Evolutionary conservation across 169 alveolate genomes (phyloP), one percentile per base, ranked within the genome.

Genomic region (Toxoplasma gondii): DNA sequence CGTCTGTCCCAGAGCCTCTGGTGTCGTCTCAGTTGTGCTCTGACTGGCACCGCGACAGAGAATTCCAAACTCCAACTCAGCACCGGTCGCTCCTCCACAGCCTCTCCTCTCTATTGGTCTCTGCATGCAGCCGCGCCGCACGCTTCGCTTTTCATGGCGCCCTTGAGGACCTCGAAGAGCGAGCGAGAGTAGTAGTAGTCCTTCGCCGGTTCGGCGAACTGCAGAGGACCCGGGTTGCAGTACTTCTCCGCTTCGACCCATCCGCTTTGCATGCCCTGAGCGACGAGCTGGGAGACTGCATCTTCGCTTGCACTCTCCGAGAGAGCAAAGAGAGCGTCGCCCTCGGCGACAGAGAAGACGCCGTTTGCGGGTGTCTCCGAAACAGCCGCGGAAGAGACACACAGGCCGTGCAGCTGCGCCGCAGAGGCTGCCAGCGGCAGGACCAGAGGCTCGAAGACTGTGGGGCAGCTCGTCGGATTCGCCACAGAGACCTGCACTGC

Each of bases 151-250:
- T 27, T 34, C 87, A 31, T 27, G 24, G 87, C 87, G 43, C 87
- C 90, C 69, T 82, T 39, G 34, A 36, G 19, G 69, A 67, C 69
- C 38, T 82, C 90, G 34, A 43, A 82, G 90, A 82, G 90, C 10
- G 90, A 34, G 38, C 54, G 90, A 16, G 90, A 82, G 67, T 41
- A 41, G 67, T 44, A 82, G 67, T 24, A 82, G 67, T 82, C 67
- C 67, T 41, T 82, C 10, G 70, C 69, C 39, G 58, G 39, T 10
- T 82, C 67, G 41, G 41, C 69, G 41, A 82, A 82, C 90, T 82
- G 90, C 43, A 82, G 90, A 19, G 90, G 90, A 19, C 90, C 90
- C 34, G 90, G 90, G 67, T 82, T 82, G 90, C 90, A 82, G 90
- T 82, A 82, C 38, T 82, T 82, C 36, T 82, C 90, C 43, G n/a